Percentiles rank a stretch among this genome's conserved stretches.
These are phyloP conservation scores for Thalassiosira mediterranea DNA, from an alignment of 352 stramenopile genomes.

Conservation along the genomic window DNA sequence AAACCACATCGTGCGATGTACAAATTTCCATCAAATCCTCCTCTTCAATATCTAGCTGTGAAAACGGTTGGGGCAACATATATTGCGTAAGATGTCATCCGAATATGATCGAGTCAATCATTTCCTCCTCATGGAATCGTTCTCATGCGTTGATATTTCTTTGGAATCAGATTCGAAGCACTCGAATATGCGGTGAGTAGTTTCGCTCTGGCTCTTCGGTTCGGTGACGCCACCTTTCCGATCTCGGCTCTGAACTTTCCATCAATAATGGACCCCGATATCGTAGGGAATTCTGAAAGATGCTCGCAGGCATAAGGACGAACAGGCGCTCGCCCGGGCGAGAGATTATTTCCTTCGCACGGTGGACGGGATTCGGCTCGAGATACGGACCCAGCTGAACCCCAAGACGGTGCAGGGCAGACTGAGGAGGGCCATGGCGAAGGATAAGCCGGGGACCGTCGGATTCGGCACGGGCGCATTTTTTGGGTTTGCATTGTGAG, in stretches of 20 bases:
- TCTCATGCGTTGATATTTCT: too few species aligned
- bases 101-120: not conserved
- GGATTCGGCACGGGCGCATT: slow-evolving; percentile 41
- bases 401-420: slow-evolving; percentile 4
- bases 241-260: too few species aligned
- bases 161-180: slow-evolving; percentile 44
- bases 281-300: slow-evolving; percentile 35
- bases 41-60: not conserved
- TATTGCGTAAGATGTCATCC: slow-evolving; percentile 20
- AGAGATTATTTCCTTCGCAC: slow-evolving; percentile 36
- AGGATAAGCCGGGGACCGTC: slow-evolving; percentile 33
- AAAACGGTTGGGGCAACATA: slow-evolving; percentile 29
- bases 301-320: slow-evolving; percentile 13
- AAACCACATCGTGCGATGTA: slow-evolving; percentile 3
- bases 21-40: not conserved
- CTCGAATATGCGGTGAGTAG: slow-evolving; percentile 37
- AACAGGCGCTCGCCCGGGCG: slow-evolving; percentile 17
- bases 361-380: slow-evolving; percentile 32
- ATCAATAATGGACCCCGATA: too few species aligned
- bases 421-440: slow-evolving; percentile 26
- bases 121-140: not conserved
- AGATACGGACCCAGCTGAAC: slow-evolving; percentile 31
- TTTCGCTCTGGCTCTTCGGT: too few species aligned
- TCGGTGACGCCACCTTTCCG: too few species aligned
- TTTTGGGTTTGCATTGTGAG: slow-evolving; percentile 39